phyloP scores from a whole-genome alignment of 495 filamentous ascomycete species.

The Apodospora peruviana region DNA sequence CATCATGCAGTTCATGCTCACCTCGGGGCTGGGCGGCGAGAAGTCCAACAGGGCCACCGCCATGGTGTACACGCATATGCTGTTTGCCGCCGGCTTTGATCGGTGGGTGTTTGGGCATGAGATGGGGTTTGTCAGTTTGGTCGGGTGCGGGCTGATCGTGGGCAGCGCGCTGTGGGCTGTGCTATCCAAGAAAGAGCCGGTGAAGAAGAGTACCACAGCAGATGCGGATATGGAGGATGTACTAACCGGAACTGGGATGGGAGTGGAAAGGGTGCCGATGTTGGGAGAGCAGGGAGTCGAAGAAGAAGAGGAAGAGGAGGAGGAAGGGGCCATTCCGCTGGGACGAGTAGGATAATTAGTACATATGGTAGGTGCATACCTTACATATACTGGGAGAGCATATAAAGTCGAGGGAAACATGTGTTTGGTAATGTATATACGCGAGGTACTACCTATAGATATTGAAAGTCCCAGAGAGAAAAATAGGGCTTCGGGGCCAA shows the following conservation, averaged over 20 bases:
- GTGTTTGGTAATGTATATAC: too few relatives aligned
- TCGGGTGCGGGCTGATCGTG: conserved; percentile 74
- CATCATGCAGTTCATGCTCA: conserved; percentile 82
- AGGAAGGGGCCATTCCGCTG: conserved; percentile 2
- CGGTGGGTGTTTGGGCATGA: conserved; percentile 67
- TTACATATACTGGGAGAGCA: too few relatives aligned
- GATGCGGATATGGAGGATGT: not conserved
- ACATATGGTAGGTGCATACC: too few relatives aligned
- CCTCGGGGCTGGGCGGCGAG: conserved; percentile 66
- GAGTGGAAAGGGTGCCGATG: conserved; percentile 19
- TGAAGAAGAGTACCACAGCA: conserved; percentile 5
- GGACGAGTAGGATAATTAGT: conserved; percentile 4
- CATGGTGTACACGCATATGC: conserved; percentile 89
- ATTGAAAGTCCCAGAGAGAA: too few relatives aligned
- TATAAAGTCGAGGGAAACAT: too few relatives aligned
- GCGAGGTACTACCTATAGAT: too few relatives aligned
- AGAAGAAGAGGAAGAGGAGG: conserved; percentile 5
- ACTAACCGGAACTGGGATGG: not conserved
- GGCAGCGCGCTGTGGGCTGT: conserved; percentile 78
- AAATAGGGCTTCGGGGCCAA: too few relatives aligned
- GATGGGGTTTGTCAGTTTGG: conserved; percentile 59
- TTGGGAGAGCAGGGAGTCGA: conserved; percentile 8
- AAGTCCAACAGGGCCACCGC: conserved; percentile 69
- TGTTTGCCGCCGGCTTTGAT: conserved; percentile 84
- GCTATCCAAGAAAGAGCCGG: conserved; percentile 39